A percentile compares a stretch with the other conserved stretches of the same genome.
phyloP scores from a whole-genome alignment of 116 monocot species.

The Papilionanthe hybrid region DNA sequence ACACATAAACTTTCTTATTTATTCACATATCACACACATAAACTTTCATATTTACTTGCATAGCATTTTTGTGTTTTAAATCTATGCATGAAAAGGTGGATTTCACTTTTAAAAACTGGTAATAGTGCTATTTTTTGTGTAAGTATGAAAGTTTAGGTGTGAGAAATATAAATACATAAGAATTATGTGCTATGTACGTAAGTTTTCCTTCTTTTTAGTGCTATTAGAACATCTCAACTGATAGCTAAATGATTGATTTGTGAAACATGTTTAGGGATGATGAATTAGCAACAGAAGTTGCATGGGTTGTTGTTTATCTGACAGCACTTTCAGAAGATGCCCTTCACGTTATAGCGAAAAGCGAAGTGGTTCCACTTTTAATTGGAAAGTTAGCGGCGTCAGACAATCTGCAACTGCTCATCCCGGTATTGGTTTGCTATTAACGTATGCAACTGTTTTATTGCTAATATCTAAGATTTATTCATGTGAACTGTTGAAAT shows the following conservation, averaged over 20 bases:
- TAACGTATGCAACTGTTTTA: not conserved
- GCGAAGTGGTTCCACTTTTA: conserved; percentile 60
- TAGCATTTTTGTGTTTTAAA: too few species aligned
- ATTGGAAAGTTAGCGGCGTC: conserved; percentile 62
- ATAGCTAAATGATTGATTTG: not conserved
- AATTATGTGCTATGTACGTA: too few species aligned
- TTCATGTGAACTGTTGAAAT: not conserved
- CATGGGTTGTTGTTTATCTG: conserved; percentile 91
- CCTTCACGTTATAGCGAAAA: conserved; percentile 55
- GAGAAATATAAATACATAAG: too few species aligned
- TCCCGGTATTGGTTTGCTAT: conserved; percentile 51
- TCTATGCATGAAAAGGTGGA: too few species aligned
- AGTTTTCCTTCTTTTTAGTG: not conserved
- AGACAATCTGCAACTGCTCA: conserved; percentile 78
- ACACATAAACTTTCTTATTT: too few species aligned
- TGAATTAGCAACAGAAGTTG: conserved; percentile 86
- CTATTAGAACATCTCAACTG: not conserved
- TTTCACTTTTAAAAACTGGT: too few species aligned
- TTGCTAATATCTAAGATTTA: not conserved
- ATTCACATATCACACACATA: too few species aligned
- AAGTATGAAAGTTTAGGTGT: too few species aligned
- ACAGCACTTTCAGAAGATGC: conserved; percentile 81
- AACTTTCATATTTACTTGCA: too few species aligned
- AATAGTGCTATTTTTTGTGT: too few species aligned
- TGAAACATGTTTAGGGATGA: conserved; percentile 60